These are phyloP conservation scores for Peltaster fructicola DNA, from an alignment of 2,329 filamentous ascomycete genomes.

Conservation along the genomic window DNA sequence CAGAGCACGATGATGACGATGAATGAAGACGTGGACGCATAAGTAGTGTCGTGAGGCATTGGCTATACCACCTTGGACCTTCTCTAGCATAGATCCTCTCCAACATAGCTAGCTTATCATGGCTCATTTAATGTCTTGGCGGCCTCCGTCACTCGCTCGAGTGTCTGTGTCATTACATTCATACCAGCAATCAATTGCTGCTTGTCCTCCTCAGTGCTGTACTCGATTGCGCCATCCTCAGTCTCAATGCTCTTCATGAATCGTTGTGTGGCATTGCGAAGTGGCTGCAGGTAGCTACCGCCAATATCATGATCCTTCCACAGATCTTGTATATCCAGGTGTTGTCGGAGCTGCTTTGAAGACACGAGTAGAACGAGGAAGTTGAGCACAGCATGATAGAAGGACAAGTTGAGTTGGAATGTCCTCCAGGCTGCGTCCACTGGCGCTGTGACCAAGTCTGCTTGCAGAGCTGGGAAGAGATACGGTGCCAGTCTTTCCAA, in stretches of 20 bases:
- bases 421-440: constrained; percentile 24
- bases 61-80: no score
- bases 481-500: constrained; percentile 31
- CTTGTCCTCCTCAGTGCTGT: constrained; percentile 19
- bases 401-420: constrained; percentile 34
- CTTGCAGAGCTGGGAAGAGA: constrained; percentile 33
- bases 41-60: no score
- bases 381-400: constrained; percentile 38
- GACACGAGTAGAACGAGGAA: constrained; percentile 40
- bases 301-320: constrained; percentile 24
- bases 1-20: constrained; percentile 49
- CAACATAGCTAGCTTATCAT: constrained; percentile 1
- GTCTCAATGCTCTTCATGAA: constrained; percentile 21
- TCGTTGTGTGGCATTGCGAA: constrained; percentile 20
- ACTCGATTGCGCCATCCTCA: constrained; percentile 19
- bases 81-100: no score
- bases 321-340: constrained; percentile 29
- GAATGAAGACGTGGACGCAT: no score
- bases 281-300: constrained; percentile 25
- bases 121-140: constrained; percentile 13
- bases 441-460: constrained; percentile 22
- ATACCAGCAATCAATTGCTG: constrained; percentile 19
- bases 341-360: constrained; percentile 29
- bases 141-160: constrained; percentile 16
- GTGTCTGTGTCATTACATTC: constrained; percentile 15